Evolutionary conservation across 129 eudicot species (phyloP), one percentile per base, ranked within the genome.

Genomic region (Pseudognaphalium luteoalbum): DNA sequence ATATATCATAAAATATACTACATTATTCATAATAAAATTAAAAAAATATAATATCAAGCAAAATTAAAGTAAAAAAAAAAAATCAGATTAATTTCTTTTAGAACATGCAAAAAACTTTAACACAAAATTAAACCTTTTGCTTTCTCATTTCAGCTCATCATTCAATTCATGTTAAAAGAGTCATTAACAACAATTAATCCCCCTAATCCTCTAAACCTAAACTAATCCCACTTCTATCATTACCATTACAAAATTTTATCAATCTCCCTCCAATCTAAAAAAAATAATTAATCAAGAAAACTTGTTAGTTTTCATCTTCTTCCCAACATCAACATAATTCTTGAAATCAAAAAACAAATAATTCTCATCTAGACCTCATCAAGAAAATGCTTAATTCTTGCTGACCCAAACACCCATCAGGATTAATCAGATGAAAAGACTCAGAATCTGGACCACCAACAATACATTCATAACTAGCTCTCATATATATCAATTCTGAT

Each of bases 301-400:
- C 34, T 32, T 32, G 34, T 32, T 32, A 32, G 34, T 32, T 32
- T 32, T 32, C 34, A 32, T 25, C 34, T 2, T 19, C 16, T 30
- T 42, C 11, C 66, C 73, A 68, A n/a, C 1, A 17, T 76, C 32
- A n/a, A n/a, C 28, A 7, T 54, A 56, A 66, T 44, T 47, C 9
- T 21, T 22, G 58, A 44, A 29, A 25, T 67, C 19, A 78, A 76
- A 22, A 68, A 6, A 37, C 10, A 6, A 54, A 17, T 19, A 56
- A 17, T 15, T 28, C 30, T 90, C 82, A 86, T 41, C 86, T 72
- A 57, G 96, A 81, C 83, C 99, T 84, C 76, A 95, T 78, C 90
- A 95, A 88, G 91, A 95, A 95, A 72, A 95, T 85, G 75, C 99
- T 95, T 69, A 95, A 83, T 71, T 95, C 96, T 82, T 95, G 99